These are phyloP conservation scores for Cicer judaicum DNA, from an alignment of 306 rosid genomes.

Conservation along the genomic window DNA sequence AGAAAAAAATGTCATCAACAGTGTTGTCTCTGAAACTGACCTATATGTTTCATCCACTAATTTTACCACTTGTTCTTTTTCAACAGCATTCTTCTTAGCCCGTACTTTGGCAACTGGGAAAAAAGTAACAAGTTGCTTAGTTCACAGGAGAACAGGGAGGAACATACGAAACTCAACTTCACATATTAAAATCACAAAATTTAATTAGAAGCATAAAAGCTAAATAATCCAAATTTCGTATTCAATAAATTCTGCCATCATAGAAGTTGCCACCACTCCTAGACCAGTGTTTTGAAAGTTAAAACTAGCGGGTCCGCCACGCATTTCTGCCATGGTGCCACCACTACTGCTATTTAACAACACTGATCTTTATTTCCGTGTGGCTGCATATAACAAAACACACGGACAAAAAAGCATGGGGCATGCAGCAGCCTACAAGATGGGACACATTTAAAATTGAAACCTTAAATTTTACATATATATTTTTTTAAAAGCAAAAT, in stretches of 20 bases:
- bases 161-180: constrained; percentile 31
- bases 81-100: constrained; percentile 80
- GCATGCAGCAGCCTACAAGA: no score
- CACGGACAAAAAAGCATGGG: no score
- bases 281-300: constrained; percentile 26
- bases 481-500: no score
- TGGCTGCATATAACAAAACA: no score
- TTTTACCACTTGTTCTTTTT: constrained; percentile 84
- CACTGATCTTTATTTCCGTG: no score
- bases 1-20: constrained; percentile 1
- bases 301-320: not conserved
- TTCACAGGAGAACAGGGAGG: constrained; percentile 12
- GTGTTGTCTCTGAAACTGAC: constrained; percentile 56
- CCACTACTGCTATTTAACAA: no score
- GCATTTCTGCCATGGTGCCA: no score
- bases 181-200: constrained; percentile 34
- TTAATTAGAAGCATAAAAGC: constrained; percentile 4
- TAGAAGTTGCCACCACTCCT: constrained; percentile 27
- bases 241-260: constrained; percentile 11
- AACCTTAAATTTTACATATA: no score
- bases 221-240: constrained; percentile 28
- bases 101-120: constrained; percentile 70
- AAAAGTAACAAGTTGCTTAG: constrained; percentile 32
- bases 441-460: no score
- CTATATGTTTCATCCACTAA: constrained; percentile 93